A percentile compares a stretch with the other conserved stretches of the same genome.
Evolutionary conservation across 2,329 filamentous ascomycete genomes (phyloP).

Genomic region (Aureobasidium melanogenum): DNA sequence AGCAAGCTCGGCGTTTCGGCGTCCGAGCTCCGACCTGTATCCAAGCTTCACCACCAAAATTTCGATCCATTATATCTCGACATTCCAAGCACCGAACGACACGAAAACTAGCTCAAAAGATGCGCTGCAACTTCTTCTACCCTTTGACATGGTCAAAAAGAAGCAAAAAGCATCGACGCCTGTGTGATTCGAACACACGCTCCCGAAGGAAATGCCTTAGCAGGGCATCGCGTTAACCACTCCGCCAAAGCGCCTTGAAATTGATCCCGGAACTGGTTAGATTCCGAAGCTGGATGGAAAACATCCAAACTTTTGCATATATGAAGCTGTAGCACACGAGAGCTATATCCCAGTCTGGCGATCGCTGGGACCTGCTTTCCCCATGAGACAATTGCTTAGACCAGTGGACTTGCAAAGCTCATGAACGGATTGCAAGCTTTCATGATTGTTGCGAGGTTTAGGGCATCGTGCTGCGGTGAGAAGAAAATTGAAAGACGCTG

Average conservation of each 20-base stretch:
- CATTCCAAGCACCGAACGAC: neutral
- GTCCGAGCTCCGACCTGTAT: neutral
- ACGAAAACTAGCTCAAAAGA: neutral
- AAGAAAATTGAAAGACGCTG: neutral
- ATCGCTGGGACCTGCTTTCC: no score
- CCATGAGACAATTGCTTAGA: no score
- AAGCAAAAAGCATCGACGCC: constrained; percentile 18
- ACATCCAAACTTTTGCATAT: neutral
- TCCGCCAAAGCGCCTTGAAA: constrained; percentile 11
- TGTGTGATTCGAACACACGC: constrained; percentile 36
- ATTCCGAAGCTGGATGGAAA: neutral
- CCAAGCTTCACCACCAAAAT: neutral
- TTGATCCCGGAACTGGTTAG: neutral
- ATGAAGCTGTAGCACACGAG: neutral
- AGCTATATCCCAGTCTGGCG: no score
- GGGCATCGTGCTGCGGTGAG: no score
- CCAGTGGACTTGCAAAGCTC: no score
- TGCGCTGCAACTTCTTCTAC: neutral
- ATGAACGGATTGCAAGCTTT: no score
- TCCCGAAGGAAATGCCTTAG: constrained; percentile 32
- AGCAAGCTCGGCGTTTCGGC: neutral
- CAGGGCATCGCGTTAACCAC: constrained; percentile 15
- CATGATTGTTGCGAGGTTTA: no score
- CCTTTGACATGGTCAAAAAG: neutral
- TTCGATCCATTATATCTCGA: neutral